These are phyloP conservation scores for Xylariaceae sp. DNA, from an alignment of 2,329 filamentous ascomycete genomes.

Conservation along the genomic window DNA sequence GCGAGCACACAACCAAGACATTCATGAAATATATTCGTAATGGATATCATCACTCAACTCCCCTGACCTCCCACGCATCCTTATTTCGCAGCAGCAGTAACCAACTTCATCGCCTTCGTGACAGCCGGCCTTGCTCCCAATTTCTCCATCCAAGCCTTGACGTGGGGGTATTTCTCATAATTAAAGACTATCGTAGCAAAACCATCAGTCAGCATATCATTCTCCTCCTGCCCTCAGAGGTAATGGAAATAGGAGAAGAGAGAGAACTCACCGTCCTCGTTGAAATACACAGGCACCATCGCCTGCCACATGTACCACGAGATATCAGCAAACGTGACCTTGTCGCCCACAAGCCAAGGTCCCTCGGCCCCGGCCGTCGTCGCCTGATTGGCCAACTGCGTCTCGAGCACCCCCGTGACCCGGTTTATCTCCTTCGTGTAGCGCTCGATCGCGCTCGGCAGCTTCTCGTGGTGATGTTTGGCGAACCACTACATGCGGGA, in stretches of 20 bases:
- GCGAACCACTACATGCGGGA: conserved; percentile 35
- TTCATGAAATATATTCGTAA: too few species aligned
- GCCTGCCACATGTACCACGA: conserved; percentile 19
- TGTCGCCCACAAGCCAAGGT: conserved; percentile 21
- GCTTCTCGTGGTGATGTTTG: conserved; percentile 37
- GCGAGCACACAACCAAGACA: too few species aligned
- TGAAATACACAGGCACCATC: not conserved
- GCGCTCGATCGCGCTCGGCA: conserved; percentile 39
- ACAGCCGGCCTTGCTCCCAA: conserved; percentile 2
- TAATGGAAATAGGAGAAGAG: not conserved
- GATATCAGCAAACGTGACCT: conserved; percentile 22
- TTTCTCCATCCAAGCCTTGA: conserved; percentile 15
- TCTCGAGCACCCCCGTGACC: conserved; percentile 41
- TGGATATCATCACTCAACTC: too few species aligned
- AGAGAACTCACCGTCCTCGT: conserved; percentile 1
- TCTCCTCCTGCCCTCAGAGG: too few species aligned
- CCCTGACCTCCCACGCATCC: too few species aligned
- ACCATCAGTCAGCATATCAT: not conserved
- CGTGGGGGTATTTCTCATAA: conserved; percentile 11
- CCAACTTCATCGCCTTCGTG: conserved; percentile 1
- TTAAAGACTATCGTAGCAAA: not conserved
- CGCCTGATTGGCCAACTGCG: conserved; percentile 27
- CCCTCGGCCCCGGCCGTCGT: conserved; percentile 14
- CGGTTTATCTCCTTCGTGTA: conserved; percentile 42
- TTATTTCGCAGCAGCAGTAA: too few species aligned